phyloP scores from a whole-genome alignment of 2,329 filamentous ascomycete species.

The Sporothrix humicola region DNA sequence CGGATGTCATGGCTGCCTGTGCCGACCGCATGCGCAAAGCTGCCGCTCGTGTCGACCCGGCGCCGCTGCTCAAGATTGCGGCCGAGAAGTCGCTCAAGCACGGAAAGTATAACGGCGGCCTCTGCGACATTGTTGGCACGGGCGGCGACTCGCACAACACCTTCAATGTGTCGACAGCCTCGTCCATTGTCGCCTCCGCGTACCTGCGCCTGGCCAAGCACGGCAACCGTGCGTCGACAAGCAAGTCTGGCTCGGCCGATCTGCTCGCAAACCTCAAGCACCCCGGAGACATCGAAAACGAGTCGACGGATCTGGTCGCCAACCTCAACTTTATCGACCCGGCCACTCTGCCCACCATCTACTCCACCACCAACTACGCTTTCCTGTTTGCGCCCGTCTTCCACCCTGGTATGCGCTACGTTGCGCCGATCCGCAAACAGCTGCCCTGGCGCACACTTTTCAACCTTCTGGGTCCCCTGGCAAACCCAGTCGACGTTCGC shows the following conservation, averaged over 20 bases:
- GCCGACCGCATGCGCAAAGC: conserved; percentile 83
- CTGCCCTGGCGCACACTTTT: conserved; percentile 96
- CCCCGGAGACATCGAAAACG: conserved; percentile 36
- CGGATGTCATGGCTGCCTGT: conserved; percentile 85
- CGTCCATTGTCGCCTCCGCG: conserved; percentile 87
- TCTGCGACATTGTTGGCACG: conserved; percentile 96
- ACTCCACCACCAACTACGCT: conserved; percentile 83
- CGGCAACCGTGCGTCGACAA: conserved; percentile 93
- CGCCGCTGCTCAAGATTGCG: conserved; percentile 66
- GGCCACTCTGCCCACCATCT: conserved; percentile 72
- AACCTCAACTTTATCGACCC: conserved; percentile 77
- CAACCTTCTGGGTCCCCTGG: conserved; percentile 91
- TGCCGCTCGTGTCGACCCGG: conserved; percentile 72
- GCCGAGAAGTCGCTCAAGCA: conserved; percentile 65
- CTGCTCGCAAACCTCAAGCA: conserved; percentile 78
- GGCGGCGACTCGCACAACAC: conserved; percentile 96
- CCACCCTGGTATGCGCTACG: conserved; percentile 92
- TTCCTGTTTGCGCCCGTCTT: conserved; percentile 97
- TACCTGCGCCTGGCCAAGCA: conserved; percentile 90
- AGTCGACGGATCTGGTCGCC: conserved; percentile 59
- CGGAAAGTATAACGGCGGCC: conserved; percentile 78
- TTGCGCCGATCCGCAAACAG: conserved; percentile 82
- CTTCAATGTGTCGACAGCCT: conserved; percentile 96
- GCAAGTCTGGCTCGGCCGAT: conserved; percentile 93
- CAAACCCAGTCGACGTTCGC: conserved; percentile 81